Evolutionary conservation across 768 basidiomycete species (phyloP).

Genomic region (Basidioascus undulatus): DNA sequence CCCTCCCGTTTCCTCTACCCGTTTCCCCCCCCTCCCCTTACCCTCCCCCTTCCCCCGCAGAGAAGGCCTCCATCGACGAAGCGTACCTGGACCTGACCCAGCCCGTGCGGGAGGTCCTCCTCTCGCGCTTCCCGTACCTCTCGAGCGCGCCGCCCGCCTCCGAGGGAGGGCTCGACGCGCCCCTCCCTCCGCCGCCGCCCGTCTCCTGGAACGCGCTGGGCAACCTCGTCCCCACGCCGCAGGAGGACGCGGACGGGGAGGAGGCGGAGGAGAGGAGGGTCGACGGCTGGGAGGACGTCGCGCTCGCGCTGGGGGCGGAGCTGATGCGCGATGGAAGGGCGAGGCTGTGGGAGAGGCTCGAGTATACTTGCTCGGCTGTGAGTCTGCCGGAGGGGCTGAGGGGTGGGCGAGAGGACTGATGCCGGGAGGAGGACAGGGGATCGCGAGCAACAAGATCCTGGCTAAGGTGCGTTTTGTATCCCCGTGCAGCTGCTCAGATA

Average conservation of each 20-base stretch:
- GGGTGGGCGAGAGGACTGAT: no score
- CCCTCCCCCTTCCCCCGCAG: conserved; percentile 22
- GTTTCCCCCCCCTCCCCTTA: no score
- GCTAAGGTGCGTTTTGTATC: conserved; percentile 39
- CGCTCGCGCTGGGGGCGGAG: conserved; percentile 66
- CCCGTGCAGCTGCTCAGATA: neutral
- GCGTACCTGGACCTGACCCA: conserved; percentile 79
- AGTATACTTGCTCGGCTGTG: conserved; percentile 36
- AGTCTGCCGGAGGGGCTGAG: neutral
- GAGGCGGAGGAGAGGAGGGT: conserved; percentile 7
- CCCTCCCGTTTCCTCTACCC: no score
- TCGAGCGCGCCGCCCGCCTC: conserved; percentile 28
- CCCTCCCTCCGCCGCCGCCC: conserved; percentile 44
- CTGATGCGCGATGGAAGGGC: conserved; percentile 51
- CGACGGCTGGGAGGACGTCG: conserved; percentile 62
- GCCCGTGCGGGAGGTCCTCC: conserved; percentile 47
- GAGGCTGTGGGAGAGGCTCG: conserved; percentile 41
- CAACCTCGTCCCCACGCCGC: conserved; percentile 30
- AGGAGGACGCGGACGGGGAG: neutral
- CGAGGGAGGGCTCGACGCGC: conserved; percentile 36
- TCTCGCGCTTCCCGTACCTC: conserved; percentile 55
- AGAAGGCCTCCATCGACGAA: conserved; percentile 95
- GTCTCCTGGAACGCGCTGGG: conserved; percentile 37
- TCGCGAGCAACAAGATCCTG: conserved; percentile 79
- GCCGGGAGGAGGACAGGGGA: no score